Conservation (phyloP, 2,329 filamentous ascomycete genomes). For the Diplodia sapinea region DNA sequence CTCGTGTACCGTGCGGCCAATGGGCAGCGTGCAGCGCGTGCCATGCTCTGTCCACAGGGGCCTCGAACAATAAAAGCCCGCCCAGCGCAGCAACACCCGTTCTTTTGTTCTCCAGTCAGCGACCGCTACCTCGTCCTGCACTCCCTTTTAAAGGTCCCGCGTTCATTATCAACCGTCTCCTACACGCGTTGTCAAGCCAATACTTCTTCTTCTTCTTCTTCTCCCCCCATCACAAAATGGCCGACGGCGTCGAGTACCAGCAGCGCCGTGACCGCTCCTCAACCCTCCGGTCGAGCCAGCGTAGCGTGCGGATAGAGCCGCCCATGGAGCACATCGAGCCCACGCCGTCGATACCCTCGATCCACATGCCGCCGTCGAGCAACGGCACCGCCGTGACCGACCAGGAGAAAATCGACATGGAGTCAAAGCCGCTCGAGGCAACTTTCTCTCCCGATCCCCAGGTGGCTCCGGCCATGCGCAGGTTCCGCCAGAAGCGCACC, state of each 20-base stretch:
- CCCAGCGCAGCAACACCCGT: background rate
- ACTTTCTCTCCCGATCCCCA: slow-evolving; percentile 16
- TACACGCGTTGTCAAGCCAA: slow-evolving; percentile 4
- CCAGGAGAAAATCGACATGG: slow-evolving; percentile 18
- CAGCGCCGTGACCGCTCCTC: background rate
- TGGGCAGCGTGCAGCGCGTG: too few relatives aligned
- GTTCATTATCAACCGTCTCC: slow-evolving; percentile 12
- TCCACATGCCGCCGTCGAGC: slow-evolving; percentile 20
- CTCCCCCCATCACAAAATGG: slow-evolving; percentile 15
- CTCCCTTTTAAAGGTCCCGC: slow-evolving; percentile 27
- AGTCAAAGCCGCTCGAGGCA: slow-evolving; percentile 23
- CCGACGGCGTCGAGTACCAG: slow-evolving; percentile 4
- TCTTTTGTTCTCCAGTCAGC: slow-evolving; percentile 22
- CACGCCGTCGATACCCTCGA: background rate
- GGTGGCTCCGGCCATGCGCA: background rate
- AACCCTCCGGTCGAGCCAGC: slow-evolving; percentile 15
- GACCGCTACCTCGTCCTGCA: slow-evolving; percentile 16
- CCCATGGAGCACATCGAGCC: slow-evolving; percentile 8
- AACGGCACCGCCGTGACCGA: slow-evolving; percentile 25
- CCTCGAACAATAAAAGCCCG: slow-evolving; percentile 18
- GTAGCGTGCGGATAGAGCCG: slow-evolving; percentile 4
- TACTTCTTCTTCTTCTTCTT: background rate
- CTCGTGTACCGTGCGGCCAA: too few relatives aligned
- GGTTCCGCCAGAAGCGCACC: slow-evolving; percentile 38
- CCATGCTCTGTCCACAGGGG: slow-evolving; percentile 6